phyloP scores from a whole-genome alignment of 768 basidiomycete genomes.

The Sporobolomyces phaffii region DNA sequence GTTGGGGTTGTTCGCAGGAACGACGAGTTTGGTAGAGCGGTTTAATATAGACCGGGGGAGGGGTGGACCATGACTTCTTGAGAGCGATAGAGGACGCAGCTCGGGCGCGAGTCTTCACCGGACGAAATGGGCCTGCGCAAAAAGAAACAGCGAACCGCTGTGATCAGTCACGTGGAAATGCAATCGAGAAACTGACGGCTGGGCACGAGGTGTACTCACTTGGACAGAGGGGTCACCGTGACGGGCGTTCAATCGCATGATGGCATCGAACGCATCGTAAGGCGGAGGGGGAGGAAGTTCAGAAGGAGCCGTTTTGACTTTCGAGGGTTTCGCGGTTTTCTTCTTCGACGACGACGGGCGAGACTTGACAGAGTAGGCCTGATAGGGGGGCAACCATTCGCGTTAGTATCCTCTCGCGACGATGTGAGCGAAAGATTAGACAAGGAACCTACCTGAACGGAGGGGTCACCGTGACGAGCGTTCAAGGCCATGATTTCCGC shows the following conservation, averaged over 20 bases:
- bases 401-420: neutral
- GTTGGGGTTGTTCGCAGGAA: constrained; percentile 45
- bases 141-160: fast-evolving
- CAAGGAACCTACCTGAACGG: constrained; percentile 10
- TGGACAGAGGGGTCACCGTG: constrained; percentile 21
- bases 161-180: too few species aligned
- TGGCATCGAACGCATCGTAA: constrained; percentile 11
- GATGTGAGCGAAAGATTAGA: too few species aligned
- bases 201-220: too few species aligned
- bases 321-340: too few species aligned
- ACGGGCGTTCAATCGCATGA: constrained; percentile 20
- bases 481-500: constrained; percentile 16
- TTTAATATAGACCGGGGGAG: neutral
- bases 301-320: neutral
- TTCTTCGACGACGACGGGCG: neutral
- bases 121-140: constrained; percentile 11
- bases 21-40: too few species aligned
- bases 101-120: neutral
- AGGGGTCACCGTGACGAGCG: constrained; percentile 24
- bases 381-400: neutral
- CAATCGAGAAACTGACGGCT: too few species aligned
- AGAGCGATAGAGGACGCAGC: neutral
- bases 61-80: neutral
- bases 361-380: constrained; percentile 8
- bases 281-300: neutral